Percentiles rank a stretch among this genome's conserved stretches.
These are phyloP conservation scores for Ascochyta pisi DNA, from an alignment of 2,329 filamentous ascomycete genomes.

Conservation along the genomic window DNA sequence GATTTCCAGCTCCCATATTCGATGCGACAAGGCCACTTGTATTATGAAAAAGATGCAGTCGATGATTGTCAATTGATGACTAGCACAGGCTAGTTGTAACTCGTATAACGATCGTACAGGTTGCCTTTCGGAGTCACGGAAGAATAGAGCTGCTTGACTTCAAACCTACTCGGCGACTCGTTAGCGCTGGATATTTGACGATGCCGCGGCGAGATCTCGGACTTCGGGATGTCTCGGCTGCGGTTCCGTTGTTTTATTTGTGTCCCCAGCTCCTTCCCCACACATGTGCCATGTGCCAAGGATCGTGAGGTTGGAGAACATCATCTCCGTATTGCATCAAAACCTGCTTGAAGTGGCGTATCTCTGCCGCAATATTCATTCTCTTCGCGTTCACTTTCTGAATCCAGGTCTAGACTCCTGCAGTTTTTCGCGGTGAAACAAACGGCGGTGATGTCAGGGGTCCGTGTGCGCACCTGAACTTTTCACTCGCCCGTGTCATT, in stretches of 20 bases:
- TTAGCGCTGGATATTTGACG: not conserved
- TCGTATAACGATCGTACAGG: not conserved
- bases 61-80: not conserved
- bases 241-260: constrained; percentile 8
- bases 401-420: constrained; percentile 7
- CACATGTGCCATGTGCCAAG: constrained; percentile 15
- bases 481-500: constrained; percentile 34
- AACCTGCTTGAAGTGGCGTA: not conserved
- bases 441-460: constrained; percentile 38
- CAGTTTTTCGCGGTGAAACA: constrained; percentile 16
- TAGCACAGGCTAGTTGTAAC: not conserved
- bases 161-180: not conserved
- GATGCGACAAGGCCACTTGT: not conserved
- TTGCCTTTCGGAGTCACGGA: not conserved
- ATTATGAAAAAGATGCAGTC: not conserved
- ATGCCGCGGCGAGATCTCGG: not conserved
- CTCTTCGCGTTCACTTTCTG: not conserved
- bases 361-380: not conserved
- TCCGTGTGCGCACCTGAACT: constrained; percentile 29
- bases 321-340: not conserved
- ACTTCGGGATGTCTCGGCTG: not conserved
- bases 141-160: not conserved
- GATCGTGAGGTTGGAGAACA: constrained; percentile 9
- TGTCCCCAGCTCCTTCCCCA: constrained; percentile 5
- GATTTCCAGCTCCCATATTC: not conserved